Base-by-base conservation (phyloP, 2,329 filamentous ascomycete genomes). In the Sporothrix luriei region DNA sequence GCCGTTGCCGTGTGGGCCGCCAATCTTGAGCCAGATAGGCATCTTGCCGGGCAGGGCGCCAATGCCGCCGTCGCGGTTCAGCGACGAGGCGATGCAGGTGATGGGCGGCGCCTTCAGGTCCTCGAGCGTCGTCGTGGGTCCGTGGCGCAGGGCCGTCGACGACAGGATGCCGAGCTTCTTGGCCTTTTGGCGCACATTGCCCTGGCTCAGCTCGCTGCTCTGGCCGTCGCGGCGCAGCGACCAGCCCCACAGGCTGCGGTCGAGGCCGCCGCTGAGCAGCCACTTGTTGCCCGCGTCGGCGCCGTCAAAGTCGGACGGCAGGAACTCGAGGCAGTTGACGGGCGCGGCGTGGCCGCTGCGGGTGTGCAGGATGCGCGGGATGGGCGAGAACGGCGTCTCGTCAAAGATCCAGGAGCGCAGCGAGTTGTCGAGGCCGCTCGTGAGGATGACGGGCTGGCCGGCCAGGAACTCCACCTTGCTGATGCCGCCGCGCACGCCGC, bases 381-480 rank as follows among this genome's bases (percentile, higher is more conserved):
- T 85, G 0, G 94, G 89, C 0, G 92, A 95, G 78, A 97, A 97
- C 0, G 94, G 94, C 0, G 90, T 90, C 78, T 96, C 90, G 76
- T 98, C 94, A 75, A 97, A 97, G 72, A 98, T 95, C 94, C 94
- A 97, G 5, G 93, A 94, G 78, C 94, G 96, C 71, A 99, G 82
- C 11, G 94, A 92, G 79, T 99, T 99, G 78, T 99, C 95, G 62
- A 91, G 84, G 4, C 95, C 96, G 73, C 93, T 95, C 11, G 93
- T 97, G 38, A 98, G 84, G 54, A 99, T 86, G 2, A 98, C 90
- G 5, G 93, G 91, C 78, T 99, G 96, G 0, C 94, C 94, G 19
- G 90, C 83, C 13, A 99, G 83, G 75, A 99, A 99, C 75, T 97
- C 92, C 24, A 97, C 83, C 76, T 91, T 94, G 81, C 89, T 96